A percentile compares a stretch with the other conserved stretches of the same genome.
These are phyloP conservation scores for Heterobasidion occidentale DNA, from an alignment of 1,284 basidiomycete genomes.

Conservation along the genomic window DNA sequence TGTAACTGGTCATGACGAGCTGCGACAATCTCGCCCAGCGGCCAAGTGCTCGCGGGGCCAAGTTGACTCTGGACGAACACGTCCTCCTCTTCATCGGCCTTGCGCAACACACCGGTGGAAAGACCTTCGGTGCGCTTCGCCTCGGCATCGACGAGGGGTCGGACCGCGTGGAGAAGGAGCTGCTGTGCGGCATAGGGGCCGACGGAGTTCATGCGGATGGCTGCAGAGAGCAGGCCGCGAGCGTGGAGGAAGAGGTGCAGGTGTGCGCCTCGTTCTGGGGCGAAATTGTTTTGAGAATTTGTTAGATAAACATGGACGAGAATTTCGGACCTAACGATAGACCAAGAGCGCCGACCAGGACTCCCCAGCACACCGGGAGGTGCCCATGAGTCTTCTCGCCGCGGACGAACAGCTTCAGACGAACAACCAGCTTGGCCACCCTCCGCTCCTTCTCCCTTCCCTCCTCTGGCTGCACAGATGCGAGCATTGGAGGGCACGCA, in stretches of 20 bases:
- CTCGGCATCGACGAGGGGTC: conserved; percentile 54
- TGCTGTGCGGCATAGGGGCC: conserved; percentile 94
- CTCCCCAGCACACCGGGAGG: conserved; percentile 85
- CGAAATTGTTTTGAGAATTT: no score
- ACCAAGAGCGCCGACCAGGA: conserved; percentile 73
- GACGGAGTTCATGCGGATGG: conserved; percentile 85
- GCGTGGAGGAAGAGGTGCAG: conserved; percentile 93
- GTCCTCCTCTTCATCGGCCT: conserved; percentile 26
- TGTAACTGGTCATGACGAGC: conserved; percentile 91
- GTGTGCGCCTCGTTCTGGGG: conserved; percentile 71
- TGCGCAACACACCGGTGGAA: conserved; percentile 20
- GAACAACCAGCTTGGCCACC: conserved; percentile 43
- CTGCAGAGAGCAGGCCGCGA: conserved; percentile 82
- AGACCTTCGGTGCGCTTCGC: conserved; percentile 36
- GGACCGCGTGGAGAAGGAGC: conserved; percentile 69
- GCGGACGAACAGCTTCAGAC: conserved; percentile 61
- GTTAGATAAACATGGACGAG: no score
- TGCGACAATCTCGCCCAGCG: conserved; percentile 89
- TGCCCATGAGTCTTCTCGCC: conserved; percentile 70
- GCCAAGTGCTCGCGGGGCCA: conserved; percentile 85
- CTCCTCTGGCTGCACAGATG: conserved; percentile 8
- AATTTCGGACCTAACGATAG: conserved; percentile 56
- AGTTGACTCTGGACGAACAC: conserved; percentile 3
- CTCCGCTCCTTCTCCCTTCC: conserved; percentile 11
- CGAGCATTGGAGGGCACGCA: conserved; percentile 34